Percentiles rank a stretch among this genome's conserved stretches.
Conservation (phyloP, 2,329 filamentous ascomycete species). For the Huntiella moniliformis region DNA sequence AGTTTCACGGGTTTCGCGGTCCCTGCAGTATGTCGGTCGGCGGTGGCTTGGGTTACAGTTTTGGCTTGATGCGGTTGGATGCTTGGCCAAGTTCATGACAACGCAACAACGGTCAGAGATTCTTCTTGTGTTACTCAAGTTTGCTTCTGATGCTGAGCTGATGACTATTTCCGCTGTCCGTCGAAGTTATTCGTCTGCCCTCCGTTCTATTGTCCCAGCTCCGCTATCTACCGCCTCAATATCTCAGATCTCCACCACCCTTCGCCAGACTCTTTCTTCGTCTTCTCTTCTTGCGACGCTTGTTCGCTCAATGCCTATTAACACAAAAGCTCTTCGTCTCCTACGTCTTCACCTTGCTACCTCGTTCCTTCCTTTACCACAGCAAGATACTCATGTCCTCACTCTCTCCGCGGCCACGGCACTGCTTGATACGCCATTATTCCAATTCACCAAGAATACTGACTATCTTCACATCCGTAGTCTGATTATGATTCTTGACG, state of each 20-base stretch:
- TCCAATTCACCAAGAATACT: constrained; percentile 30
- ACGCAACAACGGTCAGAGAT: not conserved
- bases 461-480: constrained; percentile 53
- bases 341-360: too few relatives aligned
- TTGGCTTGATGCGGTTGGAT: constrained; percentile 1
- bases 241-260: too few relatives aligned
- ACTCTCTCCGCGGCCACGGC: too few relatives aligned
- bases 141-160: constrained; percentile 5
- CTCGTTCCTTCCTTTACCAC: too few relatives aligned
- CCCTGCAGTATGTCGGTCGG: not conserved
- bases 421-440: constrained; percentile 24
- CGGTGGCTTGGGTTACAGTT: constrained; percentile 3
- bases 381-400: too few relatives aligned
- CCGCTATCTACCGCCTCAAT: too few relatives aligned
- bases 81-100: not conserved
- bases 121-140: constrained; percentile 4
- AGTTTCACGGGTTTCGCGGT: not conserved
- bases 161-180: constrained; percentile 16
- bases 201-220: too few relatives aligned
- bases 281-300: too few relatives aligned
- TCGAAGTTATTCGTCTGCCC: constrained; percentile 13
- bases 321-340: too few relatives aligned
- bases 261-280: too few relatives aligned
- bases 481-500: constrained; percentile 49
- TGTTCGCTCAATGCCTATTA: too few relatives aligned